Evolutionary conservation across 78 protist species (phyloP).

Genomic region (Bigelowiella natans): DNA sequence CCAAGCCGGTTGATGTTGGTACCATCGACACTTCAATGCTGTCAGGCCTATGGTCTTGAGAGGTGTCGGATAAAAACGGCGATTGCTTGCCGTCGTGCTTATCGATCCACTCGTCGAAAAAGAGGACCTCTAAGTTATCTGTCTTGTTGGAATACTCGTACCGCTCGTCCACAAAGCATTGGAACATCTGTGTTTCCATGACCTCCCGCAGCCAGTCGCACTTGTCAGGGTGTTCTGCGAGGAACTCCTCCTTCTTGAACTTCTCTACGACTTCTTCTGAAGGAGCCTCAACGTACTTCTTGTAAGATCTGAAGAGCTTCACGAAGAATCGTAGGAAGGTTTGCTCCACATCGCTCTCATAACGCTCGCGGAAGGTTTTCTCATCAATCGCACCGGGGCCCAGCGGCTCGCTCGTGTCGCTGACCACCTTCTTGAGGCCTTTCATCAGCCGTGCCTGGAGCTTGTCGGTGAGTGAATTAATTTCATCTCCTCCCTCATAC

Average conservation of each 20-base stretch:
- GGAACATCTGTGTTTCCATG: slow-evolving; percentile 8
- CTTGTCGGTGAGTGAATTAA: neutral
- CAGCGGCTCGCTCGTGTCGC: neutral
- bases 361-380: neutral
- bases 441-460: neutral
- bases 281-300: neutral
- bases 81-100: neutral
- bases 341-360: neutral
- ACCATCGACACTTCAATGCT: neutral
- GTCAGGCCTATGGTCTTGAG: neutral
- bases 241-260: slow-evolving; percentile 14
- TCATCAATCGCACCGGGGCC: neutral
- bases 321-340: neutral
- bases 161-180: slow-evolving; percentile 20
- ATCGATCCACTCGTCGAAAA: slow-evolving; percentile 12
- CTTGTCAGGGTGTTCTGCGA: neutral
- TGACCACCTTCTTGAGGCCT: neutral
- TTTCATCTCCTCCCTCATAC: neutral
- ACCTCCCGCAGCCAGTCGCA: neutral
- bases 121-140: slow-evolving; percentile 10
- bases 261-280: neutral
- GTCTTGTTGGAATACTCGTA: slow-evolving; percentile 3
- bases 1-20: neutral
- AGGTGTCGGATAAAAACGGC: slow-evolving; percentile 1
- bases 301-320: neutral